Evolutionary conservation across 1,284 basidiomycete species (phyloP).

Genomic region (Cryptococcus sp.): DNA sequence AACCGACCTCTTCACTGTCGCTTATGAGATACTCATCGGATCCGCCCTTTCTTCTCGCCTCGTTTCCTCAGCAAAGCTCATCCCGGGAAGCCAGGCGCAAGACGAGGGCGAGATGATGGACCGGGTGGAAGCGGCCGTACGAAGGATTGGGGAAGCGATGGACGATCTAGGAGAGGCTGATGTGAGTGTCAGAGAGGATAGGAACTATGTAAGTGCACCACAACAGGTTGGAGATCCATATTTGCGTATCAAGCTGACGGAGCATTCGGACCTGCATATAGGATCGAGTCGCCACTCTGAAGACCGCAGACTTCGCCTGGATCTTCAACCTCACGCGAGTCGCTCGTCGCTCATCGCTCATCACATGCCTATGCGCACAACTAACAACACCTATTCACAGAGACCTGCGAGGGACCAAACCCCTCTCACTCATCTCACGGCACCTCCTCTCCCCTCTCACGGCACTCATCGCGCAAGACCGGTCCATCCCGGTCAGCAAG

Average conservation of each 20-base stretch:
- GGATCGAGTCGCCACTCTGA: slow-evolving; percentile 5
- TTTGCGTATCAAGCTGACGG: neutral
- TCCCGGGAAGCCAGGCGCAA: neutral
- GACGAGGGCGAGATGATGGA: slow-evolving; percentile 7
- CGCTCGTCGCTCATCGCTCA: no score
- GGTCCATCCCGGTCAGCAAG: neutral
- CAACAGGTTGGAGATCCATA: no score
- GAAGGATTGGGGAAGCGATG: slow-evolving; percentile 18
- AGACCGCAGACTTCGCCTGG: slow-evolving; percentile 15
- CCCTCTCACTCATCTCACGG: slow-evolving; percentile 19
- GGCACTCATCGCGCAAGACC: slow-evolving; percentile 15
- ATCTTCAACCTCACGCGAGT: slow-evolving; percentile 32
- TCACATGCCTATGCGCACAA: no score
- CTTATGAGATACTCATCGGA: neutral
- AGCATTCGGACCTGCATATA: neutral
- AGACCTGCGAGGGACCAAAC: slow-evolving; percentile 16
- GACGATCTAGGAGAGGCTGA: slow-evolving; percentile 16
- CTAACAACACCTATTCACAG: no score
- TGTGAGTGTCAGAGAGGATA: slow-evolving; percentile 24
- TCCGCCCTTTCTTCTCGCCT: slow-evolving; percentile 3
- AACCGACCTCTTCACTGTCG: slow-evolving; percentile 7
- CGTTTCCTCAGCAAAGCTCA: slow-evolving; percentile 1
- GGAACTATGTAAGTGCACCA: slow-evolving; percentile 27
- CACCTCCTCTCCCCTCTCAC: slow-evolving; percentile 33
- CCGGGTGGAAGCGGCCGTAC: slow-evolving; percentile 16